These are phyloP conservation scores for Pichia kluyveri DNA, from an alignment of 805 yeast genomes.

Conservation along the genomic window DNA sequence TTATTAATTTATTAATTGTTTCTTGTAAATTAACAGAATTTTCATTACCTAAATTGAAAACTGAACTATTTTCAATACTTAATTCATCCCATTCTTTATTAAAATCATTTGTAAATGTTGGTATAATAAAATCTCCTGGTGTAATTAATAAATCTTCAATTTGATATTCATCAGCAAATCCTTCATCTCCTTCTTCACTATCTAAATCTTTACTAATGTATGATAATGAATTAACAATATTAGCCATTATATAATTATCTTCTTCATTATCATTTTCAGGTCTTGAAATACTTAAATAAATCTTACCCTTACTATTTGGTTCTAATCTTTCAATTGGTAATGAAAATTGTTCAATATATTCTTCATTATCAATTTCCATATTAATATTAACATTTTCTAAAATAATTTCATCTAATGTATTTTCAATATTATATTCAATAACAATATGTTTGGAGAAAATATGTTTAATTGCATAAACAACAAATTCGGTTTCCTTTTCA, in stretches of 20 bases:
- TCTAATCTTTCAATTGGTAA: constrained; percentile 63
- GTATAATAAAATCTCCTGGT: constrained; percentile 77
- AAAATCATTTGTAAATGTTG: constrained; percentile 72
- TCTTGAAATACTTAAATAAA: constrained; percentile 68
- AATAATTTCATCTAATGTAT: constrained; percentile 72
- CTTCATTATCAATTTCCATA: constrained; percentile 53
- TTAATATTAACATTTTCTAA: constrained; percentile 70
- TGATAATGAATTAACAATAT: constrained; percentile 58
- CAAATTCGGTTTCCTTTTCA: constrained; percentile 89
- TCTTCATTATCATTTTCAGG: constrained; percentile 28
- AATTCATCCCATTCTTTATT: constrained; percentile 67
- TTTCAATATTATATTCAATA: constrained; percentile 73
- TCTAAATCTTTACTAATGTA: constrained; percentile 77
- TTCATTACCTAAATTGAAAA: constrained; percentile 52
- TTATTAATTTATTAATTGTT: constrained; percentile 45
- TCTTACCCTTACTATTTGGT: constrained; percentile 64
- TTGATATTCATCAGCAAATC: constrained; percentile 89
- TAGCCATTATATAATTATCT: constrained; percentile 21
- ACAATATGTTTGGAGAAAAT: constrained; percentile 66
- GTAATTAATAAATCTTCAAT: constrained; percentile 67
- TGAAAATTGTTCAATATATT: constrained; percentile 58
- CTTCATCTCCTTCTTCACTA: constrained; percentile 64
- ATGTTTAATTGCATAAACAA: constrained; percentile 77
- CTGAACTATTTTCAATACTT: constrained; percentile 50
- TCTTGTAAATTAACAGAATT: constrained; percentile 37